Conservation (phyloP, 192 early-diverging fungal species). For the Coemansia sp. region DNA sequence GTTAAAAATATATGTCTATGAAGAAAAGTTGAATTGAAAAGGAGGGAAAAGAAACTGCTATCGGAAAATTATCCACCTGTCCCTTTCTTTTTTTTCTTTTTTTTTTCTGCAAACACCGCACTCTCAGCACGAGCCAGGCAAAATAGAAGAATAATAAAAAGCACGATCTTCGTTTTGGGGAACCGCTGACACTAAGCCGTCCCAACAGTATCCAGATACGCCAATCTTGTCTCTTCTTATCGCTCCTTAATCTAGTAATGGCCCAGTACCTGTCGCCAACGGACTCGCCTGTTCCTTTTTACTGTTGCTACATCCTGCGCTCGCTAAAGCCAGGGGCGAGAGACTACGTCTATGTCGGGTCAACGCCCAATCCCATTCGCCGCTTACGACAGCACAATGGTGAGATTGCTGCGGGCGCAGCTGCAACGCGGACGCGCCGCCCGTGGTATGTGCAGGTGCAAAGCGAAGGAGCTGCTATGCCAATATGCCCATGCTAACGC, state of each 20-base stretch:
- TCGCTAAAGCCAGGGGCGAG: conserved; percentile 40
- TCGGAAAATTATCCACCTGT: not conserved
- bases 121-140: conserved; percentile 3
- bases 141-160: not conserved
- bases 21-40: conserved; percentile 8
- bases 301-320: conserved; percentile 50
- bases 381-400: conserved; percentile 53
- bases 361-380: conserved; percentile 46
- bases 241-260: not conserved
- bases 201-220: not conserved
- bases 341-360: conserved; percentile 42
- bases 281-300: conserved; percentile 17
- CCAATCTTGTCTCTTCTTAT: not conserved
- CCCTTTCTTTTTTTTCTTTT: too few relatives aligned
- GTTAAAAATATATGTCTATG: not conserved
- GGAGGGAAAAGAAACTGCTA: not conserved
- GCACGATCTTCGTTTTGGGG: conserved; percentile 5
- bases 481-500: not conserved
- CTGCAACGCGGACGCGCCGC: conserved; percentile 20
- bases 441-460: conserved; percentile 27
- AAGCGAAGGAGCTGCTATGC: not conserved
- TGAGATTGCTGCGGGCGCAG: conserved; percentile 45
- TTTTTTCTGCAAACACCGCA: not conserved
- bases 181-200: not conserved
- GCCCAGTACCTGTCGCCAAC: not conserved